These are phyloP conservation scores for Hygrocybe punicea DNA, from an alignment of 768 basidiomycete genomes.

Conservation along the genomic window DNA sequence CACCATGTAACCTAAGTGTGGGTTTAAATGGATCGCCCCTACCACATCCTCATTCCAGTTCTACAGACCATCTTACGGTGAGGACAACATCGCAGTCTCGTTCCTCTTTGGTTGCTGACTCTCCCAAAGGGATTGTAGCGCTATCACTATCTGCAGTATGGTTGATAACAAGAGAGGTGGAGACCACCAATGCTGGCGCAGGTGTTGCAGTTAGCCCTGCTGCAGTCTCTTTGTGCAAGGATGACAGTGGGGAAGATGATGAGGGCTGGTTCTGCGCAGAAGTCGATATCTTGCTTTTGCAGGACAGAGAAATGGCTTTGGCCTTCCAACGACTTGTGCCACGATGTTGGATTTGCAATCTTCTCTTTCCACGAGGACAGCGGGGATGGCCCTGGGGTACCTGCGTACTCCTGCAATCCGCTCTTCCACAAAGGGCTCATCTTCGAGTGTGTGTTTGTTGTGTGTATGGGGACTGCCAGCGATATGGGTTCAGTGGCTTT, in stretches of 20 bases:
- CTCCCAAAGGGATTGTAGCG: no score
- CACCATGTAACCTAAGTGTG: no score
- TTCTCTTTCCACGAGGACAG: conserved; percentile 40
- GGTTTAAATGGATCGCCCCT: no score
- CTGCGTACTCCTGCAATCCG: conserved; percentile 24
- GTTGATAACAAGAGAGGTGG: no score
- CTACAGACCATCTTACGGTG: no score
- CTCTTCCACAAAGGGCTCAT: neutral
- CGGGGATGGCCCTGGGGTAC: conserved; percentile 15
- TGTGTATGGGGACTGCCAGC: neutral
- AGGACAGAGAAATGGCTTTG: neutral
- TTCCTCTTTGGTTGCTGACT: no score
- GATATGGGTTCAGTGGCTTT: neutral
- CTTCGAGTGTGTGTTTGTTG: neutral
- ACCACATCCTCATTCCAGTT: no score
- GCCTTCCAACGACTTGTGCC: conserved; percentile 40
- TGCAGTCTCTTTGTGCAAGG: neutral
- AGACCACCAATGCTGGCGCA: conserved; percentile 53
- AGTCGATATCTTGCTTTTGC: neutral
- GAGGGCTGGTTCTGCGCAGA: conserved; percentile 13
- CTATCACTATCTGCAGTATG: no score
- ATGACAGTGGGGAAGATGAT: neutral
- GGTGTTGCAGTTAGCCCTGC: conserved; percentile 36
- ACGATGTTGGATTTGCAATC: conserved; percentile 34
- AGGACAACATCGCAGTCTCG: no score